Percentiles rank a stretch among this genome's conserved stretches.
These are phyloP conservation scores for Dictyostelium firmibasis DNA, from an alignment of 78 protist genomes.

Conservation along the genomic window DNA sequence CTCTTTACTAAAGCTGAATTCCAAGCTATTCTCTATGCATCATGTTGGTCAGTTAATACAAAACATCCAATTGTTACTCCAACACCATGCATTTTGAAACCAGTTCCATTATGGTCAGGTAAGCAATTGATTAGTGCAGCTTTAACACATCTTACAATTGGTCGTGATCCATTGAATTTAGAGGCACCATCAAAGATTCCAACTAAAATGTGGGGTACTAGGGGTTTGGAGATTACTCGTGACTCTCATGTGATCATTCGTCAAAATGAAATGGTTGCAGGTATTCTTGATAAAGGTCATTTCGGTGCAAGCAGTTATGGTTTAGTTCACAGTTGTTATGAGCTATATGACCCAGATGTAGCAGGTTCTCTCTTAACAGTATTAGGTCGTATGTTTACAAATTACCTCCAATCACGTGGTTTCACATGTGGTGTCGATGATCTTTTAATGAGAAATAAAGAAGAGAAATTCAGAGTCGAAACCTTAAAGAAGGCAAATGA, in stretches of 20 bases:
- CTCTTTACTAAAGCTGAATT: conserved; percentile 84
- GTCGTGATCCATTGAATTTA: conserved; percentile 70
- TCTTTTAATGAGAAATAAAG: conserved; percentile 82
- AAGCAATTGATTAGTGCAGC: conserved; percentile 94
- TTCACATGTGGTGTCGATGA: conserved; percentile 97
- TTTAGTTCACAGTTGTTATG: conserved; percentile 92
- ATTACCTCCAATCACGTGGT: conserved; percentile 91
- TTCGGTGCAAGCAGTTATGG: conserved; percentile 94
- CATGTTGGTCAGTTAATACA: conserved; percentile 50
- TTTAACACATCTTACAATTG: conserved; percentile 81
- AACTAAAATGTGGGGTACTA: conserved; percentile 84
- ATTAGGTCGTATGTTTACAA: conserved; percentile 95
- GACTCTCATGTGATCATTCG: conserved; percentile 63
- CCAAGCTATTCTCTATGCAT: conserved; percentile 82
- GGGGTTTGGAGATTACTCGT: conserved; percentile 44
- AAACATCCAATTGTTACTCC: conserved; percentile 70
- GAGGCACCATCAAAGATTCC: conserved; percentile 79
- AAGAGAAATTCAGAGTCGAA: conserved; percentile 38
- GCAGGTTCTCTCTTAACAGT: conserved; percentile 94
- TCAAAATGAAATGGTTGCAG: conserved; percentile 89
- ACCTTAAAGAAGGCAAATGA: conserved; percentile 58
- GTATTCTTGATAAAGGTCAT: conserved; percentile 97
- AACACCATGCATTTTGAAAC: conserved; percentile 93
- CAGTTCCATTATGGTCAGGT: conserved; percentile 95
- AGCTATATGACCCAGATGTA: conserved; percentile 93